Evolutionary conservation across 2,329 filamentous ascomycete genomes (phyloP), one percentile per base, ranked within the genome.

Genomic region (Diplodia mutila): DNA sequence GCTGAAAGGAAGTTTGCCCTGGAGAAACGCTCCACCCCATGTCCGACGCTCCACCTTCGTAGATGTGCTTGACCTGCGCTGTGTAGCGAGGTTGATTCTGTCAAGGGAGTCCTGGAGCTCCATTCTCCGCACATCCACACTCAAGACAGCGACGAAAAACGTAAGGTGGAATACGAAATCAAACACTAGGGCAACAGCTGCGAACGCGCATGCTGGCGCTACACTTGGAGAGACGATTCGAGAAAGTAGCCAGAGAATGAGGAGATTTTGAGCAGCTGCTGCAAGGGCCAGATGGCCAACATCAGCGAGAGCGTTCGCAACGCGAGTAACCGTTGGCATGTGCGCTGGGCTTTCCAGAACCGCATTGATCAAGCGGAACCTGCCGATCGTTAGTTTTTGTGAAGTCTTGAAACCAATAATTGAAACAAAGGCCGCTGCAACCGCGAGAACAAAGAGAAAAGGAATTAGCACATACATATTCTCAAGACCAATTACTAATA

Each of bases 131-230:
- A 94, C 90, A 75, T 94, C 91, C 52, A 94, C 89, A 73, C 90
- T 93, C 27, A 94, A 81, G 14, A 94, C 90, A 1, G 91, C 88
- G 3, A 93, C 83, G 74, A 94, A 94, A 79, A 93, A 94, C 0
- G 91, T 94, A 8, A 92, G 85, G 25, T 93, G 83, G 73, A 91
- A 93, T 73, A 93, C 88, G 69, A 91, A 90, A 77, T 94, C 91
- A 72, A 94, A 90, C 0, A 91, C 79, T 16, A 92, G 86, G 0
- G 91, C 92, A 63, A 94, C 86, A 2, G 89, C 89, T 3, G 90
- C 89, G 76, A 94, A 94, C 1, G 86, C 86, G 78, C 91, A 94
- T 72, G 94, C 93, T 0, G 89, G 90, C 0, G 88, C 86, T 3
- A 93, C 89, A 57, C 90, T 90, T 0, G 90, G 86, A 4, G 89